Evolutionary conservation across 345 rosid genomes (phyloP).

Genomic region (Noccaea bulbosa): DNA sequence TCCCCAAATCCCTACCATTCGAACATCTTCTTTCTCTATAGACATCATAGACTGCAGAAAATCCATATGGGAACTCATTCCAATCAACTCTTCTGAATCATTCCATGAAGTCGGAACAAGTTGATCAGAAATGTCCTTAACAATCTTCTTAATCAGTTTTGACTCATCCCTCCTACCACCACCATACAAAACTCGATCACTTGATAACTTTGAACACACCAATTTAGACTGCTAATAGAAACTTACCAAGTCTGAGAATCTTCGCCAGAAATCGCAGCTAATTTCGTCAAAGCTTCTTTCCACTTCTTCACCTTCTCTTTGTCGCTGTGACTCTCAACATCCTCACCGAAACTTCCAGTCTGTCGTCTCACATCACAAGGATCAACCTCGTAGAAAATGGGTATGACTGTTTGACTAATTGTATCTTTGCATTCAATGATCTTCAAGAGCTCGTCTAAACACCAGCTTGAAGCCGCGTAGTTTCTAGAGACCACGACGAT

Average conservation of each 20-base stretch:
- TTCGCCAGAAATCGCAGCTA: conserved; percentile 39
- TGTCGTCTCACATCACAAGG: conserved; percentile 39
- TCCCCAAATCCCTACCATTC: conserved; percentile 47
- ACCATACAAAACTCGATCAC: conserved; percentile 11
- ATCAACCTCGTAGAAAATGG: conserved; percentile 41
- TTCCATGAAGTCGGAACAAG: conserved; percentile 16
- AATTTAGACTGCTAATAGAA: background rate
- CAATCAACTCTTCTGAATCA: conserved; percentile 34
- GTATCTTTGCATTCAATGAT: conserved; percentile 34
- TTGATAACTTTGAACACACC: background rate
- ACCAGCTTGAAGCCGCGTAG: conserved; percentile 44
- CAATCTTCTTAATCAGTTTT: conserved; percentile 38
- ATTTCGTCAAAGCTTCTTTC: conserved; percentile 35
- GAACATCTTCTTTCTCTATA: conserved; percentile 23
- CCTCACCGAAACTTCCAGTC: conserved; percentile 18
- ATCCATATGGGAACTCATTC: conserved; percentile 38
- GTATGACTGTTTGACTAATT: conserved; percentile 19
- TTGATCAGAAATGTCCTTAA: conserved; percentile 30
- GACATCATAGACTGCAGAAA: conserved; percentile 38
- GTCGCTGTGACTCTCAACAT: conserved; percentile 29
- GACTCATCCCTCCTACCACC: conserved; percentile 39
- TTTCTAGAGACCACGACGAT: conserved; percentile 38
- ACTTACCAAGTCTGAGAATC: conserved; percentile 43
- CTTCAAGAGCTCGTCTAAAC: conserved; percentile 44
- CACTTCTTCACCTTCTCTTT: conserved; percentile 33